Conservation (phyloP, 2,329 filamentous ascomycete genomes). For the Hansfordia pulvinata region DNA sequence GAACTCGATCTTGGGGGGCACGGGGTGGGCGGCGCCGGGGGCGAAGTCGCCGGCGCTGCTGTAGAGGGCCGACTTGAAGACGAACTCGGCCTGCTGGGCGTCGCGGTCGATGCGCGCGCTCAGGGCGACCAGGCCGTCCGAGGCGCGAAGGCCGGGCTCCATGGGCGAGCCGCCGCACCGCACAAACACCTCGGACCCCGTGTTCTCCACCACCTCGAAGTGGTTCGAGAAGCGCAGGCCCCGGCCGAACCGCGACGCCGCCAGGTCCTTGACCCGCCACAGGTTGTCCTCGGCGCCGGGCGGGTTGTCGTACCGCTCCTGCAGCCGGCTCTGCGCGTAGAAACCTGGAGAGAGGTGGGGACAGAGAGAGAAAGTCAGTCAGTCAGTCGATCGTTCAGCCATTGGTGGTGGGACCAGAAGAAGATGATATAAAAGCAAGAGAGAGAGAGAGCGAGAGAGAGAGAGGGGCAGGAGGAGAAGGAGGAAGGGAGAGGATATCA, state of each 20-base stretch:
- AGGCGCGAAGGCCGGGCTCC: slow-evolving; percentile 12
- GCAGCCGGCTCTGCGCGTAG: slow-evolving; percentile 15
- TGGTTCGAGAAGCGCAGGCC: slow-evolving; percentile 18
- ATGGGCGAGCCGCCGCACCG: slow-evolving; percentile 17
- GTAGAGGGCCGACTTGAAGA: slow-evolving; percentile 16
- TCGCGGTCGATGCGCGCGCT: slow-evolving; percentile 15
- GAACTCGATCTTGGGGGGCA: slow-evolving; percentile 13
- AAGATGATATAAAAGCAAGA: too few species aligned
- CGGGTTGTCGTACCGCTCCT: slow-evolving; percentile 16
- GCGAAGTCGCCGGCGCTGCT: slow-evolving; percentile 11
- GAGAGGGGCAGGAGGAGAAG: slow-evolving; percentile 3
- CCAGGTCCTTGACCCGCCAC: slow-evolving; percentile 15
- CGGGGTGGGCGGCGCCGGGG: slow-evolving; percentile 7
- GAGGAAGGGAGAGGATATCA: not conserved
- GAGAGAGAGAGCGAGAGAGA: too few species aligned
- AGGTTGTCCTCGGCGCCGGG: slow-evolving; percentile 15
- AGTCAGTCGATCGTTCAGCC: not conserved
- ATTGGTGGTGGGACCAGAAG: too few species aligned
- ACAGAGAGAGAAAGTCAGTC: too few species aligned
- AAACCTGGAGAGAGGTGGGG: slow-evolving; percentile 33
- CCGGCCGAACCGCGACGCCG: slow-evolving; percentile 11
- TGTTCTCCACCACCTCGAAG: slow-evolving; percentile 18
- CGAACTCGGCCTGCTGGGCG: slow-evolving; percentile 14
- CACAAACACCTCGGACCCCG: slow-evolving; percentile 14
- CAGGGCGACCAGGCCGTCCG: slow-evolving; percentile 16